Base-by-base conservation (phyloP, 2,329 filamentous ascomycete species). In the Leptoxyphium fumago region DNA sequence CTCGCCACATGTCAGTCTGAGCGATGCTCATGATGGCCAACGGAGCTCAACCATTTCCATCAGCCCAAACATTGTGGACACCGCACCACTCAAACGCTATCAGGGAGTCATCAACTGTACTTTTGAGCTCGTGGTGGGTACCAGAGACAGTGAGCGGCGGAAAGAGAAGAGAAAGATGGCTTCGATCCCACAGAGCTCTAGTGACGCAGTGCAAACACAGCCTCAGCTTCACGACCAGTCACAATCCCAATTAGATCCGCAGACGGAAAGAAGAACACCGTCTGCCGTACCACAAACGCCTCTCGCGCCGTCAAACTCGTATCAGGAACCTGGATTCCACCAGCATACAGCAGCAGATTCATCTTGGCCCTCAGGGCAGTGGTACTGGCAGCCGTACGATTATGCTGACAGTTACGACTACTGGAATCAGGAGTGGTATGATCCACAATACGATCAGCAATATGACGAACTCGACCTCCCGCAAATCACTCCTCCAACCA, bases 91-190 rank as follows among this genome's bases (percentile, higher is more conserved):
- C 21, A 75, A 86, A 41, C 78, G 88, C 36, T 86, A 94, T 58
- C 95, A 94, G 58, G 86, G 85, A 8, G 86, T 96, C n/a, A 80
- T 95, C 17, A 82, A 80, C 1, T 84, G 87, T 44, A 73, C 82
- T 0, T 89, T 95, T 54, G 87, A 95, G 60, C 75, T 94, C 11
- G 71, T 94, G 1, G 79, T 96, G 15, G 91, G 91, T 1, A 94
- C 87, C 0, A 74, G 75, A 30, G 88, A 98, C 61, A 89, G 79
- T 52, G 74, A 74, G 47, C 64, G 74, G 50, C 58, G 66, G 46
- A 71, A 71, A 45, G 70, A 68, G 45, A 71, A 71, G 53, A 60
- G 56, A 40, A 65, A 59, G 53, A 60, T 55, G 17, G 63, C 62
- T 46, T 30, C 41, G 2, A 41, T 39, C 11, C 38, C 48, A 45